Conservation (phyloP, 768 basidiomycete genomes). For the Neoboletus brunneissimus region DNA sequence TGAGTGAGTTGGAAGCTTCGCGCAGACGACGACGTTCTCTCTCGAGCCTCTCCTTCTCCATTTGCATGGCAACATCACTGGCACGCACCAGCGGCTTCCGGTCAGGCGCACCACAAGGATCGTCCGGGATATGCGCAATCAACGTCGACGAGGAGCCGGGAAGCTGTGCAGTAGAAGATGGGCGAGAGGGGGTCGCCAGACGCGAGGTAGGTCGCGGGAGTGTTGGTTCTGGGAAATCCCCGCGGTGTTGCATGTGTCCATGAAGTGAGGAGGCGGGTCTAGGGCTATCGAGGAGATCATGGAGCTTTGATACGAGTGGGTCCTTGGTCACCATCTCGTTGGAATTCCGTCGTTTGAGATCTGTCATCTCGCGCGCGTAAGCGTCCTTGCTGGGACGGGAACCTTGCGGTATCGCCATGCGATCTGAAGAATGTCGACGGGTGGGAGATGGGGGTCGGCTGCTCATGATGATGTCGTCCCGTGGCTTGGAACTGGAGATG, state of each 20-base stretch:
- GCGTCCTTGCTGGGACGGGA: constrained; percentile 17
- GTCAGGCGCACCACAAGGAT: constrained; percentile 6
- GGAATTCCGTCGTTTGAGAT: constrained; percentile 22
- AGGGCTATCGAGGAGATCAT: constrained; percentile 47
- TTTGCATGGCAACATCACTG: constrained; percentile 51
- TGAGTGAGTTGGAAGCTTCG: constrained; percentile 25
- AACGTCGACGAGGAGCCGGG: constrained; percentile 20
- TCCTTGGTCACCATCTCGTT: constrained; percentile 26
- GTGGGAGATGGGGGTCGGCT: constrained; percentile 29
- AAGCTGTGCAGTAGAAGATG: constrained; percentile 20
- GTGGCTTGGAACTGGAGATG: constrained; percentile 27
- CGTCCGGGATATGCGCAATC: constrained; percentile 14
- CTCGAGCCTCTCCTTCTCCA: constrained; percentile 46
- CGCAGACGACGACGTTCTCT: constrained; percentile 31
- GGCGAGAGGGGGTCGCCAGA: constrained; percentile 20
- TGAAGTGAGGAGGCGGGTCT: constrained; percentile 41
- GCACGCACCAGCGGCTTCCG: constrained; percentile 43
- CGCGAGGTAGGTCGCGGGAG: constrained; percentile 24
- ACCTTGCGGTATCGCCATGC: constrained; percentile 12
- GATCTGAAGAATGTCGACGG: constrained; percentile 27
- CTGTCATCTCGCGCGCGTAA: constrained; percentile 22
- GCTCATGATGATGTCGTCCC: constrained; percentile 29
- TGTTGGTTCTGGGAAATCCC: constrained; percentile 25
- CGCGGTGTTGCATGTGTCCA: constrained; percentile 33
- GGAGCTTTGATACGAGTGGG: constrained; percentile 39